Base-by-base conservation (phyloP, 2,329 filamentous ascomycete species). In the Colletotrichum incanum region DNA sequence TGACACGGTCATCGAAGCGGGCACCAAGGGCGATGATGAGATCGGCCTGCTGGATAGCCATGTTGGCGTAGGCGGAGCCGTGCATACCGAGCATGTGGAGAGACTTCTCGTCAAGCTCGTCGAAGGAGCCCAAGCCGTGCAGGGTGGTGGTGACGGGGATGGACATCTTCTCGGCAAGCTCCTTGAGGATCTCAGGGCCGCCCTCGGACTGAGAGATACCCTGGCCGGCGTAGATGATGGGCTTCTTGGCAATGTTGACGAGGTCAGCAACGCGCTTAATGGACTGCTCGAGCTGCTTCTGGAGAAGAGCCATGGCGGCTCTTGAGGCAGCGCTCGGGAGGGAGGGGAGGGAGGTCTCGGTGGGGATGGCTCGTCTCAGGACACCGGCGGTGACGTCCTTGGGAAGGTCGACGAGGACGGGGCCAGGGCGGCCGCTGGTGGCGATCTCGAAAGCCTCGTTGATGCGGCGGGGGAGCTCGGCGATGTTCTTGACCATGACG, bases 81-180 rank as follows among this genome's bases (percentile, higher is more conserved):
- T 98, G 96, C 96, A 98, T 98, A 75, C 96, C 96, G 39, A 98
- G 91, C 96, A 99, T 99, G 85, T 98, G 95, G 63, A 98, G 89
- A 55, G 95, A 93, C 89, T 98, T 98, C 76, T 94, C 91, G 79
- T 98, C 94, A 16, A 96, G 89, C 86, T 98, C 96, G 78, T 98
- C 95, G 76, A 93, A 98, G 28, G 91, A 94, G 78, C 96, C 96
- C 11, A 99, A 90, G 77, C 95, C 96, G 79, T 98, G 95, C 8
- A 99, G 91, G 65, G 96, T 98, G 34, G 96, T 98, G 20, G 96
- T 98, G 52, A 99, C 96, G 61, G 96, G 96, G 75, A 98, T 97
- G 72, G 91, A 93, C 43, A 92, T 90, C 89, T 97, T 98, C 52
- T 98, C 94, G 2, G 95, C 87, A n/a, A 98, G 89, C 81, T 95